phyloP scores from a whole-genome alignment of 2,329 filamentous ascomycete species.

The Diaporthe humulicola region DNA sequence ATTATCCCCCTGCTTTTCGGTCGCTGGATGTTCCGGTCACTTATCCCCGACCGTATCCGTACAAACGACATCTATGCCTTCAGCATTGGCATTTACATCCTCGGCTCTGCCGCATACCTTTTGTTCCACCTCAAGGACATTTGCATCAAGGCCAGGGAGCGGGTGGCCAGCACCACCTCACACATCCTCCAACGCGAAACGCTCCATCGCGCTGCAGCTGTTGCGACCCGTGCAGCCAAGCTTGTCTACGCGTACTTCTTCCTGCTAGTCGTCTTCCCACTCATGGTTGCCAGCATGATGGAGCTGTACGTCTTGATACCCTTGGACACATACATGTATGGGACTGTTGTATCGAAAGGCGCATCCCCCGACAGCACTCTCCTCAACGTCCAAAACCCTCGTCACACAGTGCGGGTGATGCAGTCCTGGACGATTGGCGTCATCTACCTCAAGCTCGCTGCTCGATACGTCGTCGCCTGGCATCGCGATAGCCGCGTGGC shows the following conservation, averaged over 20 bases:
- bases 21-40: constrained; percentile 78
- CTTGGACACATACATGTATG: constrained; percentile 81
- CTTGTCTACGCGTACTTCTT: constrained; percentile 82
- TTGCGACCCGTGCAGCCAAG: constrained; percentile 52
- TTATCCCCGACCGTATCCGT: constrained; percentile 78
- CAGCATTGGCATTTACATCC: constrained; percentile 86
- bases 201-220: constrained; percentile 47
- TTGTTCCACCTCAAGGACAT: constrained; percentile 64
- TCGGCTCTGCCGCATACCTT: constrained; percentile 77
- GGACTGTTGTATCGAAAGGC: constrained; percentile 41
- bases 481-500: constrained; percentile 79
- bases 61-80: constrained; percentile 98
- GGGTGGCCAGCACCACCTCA: constrained; percentile 44
- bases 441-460: constrained; percentile 86
- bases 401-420: constrained; percentile 85
- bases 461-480: constrained; percentile 76
- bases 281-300: constrained; percentile 82
- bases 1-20: constrained; percentile 90
- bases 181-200: constrained; percentile 49
- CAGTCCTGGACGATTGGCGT: constrained; percentile 96
- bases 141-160: constrained; percentile 49
- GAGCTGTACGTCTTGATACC: constrained; percentile 93
- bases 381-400: constrained; percentile 50
- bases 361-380: constrained; percentile 44
- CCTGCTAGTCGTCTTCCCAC: constrained; percentile 83